phyloP scores from a whole-genome alignment of 2,329 filamentous ascomycete genomes.

The Corinectria fuckeliana region DNA sequence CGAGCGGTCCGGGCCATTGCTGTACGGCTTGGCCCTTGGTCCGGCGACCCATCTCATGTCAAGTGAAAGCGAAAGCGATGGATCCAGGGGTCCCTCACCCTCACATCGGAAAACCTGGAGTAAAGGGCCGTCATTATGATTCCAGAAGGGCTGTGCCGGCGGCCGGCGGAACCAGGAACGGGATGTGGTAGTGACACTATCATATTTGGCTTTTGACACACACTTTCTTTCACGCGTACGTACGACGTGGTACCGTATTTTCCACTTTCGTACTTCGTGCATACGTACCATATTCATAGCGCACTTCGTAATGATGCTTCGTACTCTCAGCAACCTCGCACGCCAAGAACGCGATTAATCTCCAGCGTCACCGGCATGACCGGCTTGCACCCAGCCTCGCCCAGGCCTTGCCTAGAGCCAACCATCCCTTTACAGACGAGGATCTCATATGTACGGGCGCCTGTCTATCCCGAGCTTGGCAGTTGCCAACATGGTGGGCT shows the following conservation, averaged over 20 bases:
- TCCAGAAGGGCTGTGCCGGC: constrained; percentile 12
- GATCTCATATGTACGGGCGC: not conserved
- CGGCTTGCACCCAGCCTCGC: constrained; percentile 12
- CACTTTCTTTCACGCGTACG: not conserved
- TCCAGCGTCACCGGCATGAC: constrained; percentile 2
- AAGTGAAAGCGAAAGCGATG: not conserved
- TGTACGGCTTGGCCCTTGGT: not conserved
- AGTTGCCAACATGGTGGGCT: not conserved
- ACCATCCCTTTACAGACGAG: not conserved
- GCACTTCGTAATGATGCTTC: not conserved
- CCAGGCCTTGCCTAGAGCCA: not conserved
- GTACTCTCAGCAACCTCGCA: not conserved
- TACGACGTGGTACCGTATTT: not conserved
- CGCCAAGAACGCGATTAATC: constrained; percentile 9
- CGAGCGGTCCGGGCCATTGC: constrained; percentile 5
- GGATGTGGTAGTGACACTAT: constrained; percentile 1
- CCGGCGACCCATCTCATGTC: not conserved
- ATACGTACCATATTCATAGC: constrained; percentile 1
- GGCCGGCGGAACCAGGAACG: not conserved
- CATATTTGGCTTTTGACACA: constrained; percentile 4
- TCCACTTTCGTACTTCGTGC: too few relatives aligned
- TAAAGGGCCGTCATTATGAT: constrained; percentile 5
- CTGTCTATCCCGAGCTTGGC: constrained; percentile 10
- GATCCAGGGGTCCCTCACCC: constrained; percentile 11
- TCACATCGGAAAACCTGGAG: constrained; percentile 14